phyloP scores from a whole-genome alignment of 345 rosid genomes.

The Heritiera littoralis region DNA sequence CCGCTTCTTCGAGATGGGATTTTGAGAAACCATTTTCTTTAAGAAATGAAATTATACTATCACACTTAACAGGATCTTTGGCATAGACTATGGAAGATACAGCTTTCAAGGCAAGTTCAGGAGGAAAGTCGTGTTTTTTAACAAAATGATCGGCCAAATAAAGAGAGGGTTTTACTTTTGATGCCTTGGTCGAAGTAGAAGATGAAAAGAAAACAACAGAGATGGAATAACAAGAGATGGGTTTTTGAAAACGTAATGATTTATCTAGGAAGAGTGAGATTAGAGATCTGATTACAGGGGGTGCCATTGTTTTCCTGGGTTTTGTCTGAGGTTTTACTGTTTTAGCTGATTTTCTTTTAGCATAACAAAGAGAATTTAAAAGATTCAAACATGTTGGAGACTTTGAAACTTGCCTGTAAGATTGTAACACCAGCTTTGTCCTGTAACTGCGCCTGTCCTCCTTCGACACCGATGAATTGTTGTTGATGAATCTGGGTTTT shows the following conservation, averaged over 20 bases:
- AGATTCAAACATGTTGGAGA: background rate
- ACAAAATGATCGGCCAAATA: conserved; percentile 29
- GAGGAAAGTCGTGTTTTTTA: conserved; percentile 32
- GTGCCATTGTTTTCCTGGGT: conserved; percentile 12
- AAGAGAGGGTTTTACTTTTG: conserved; percentile 1
- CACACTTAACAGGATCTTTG: conserved; percentile 14
- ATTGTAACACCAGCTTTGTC: background rate
- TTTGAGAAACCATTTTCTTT: conserved; percentile 32
- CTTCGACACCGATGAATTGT: background rate
- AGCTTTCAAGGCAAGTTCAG: conserved; percentile 27
- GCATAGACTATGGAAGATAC: conserved; percentile 5
- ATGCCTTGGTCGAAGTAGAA: background rate
- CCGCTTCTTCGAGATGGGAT: conserved; percentile 25
- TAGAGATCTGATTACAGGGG: conserved; percentile 19
- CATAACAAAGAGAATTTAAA: background rate
- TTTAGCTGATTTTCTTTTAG: no score
- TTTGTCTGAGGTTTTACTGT: background rate
- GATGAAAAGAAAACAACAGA: conserved; percentile 16
- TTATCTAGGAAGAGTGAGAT: conserved; percentile 21
- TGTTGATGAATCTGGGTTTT: background rate
- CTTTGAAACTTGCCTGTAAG: conserved; percentile 8
- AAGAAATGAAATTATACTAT: conserved; percentile 31
- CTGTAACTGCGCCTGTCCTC: background rate
- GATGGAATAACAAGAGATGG: conserved; percentile 1
- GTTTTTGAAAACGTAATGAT: background rate